Evolutionary conservation across 257 asterid genomes (phyloP).

Genomic region (Haberlea rhodopensis): DNA sequence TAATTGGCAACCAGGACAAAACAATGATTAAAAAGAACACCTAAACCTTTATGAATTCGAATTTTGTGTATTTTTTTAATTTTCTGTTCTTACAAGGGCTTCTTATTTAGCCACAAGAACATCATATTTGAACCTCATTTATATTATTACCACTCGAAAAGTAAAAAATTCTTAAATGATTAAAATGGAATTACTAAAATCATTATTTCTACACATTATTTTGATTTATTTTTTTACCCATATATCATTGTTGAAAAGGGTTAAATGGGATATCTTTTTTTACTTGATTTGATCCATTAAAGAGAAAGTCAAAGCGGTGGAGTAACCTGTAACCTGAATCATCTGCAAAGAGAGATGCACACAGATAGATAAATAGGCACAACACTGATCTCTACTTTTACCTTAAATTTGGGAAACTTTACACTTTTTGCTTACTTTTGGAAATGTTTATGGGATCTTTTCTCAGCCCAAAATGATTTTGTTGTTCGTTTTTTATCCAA

Average conservation of each 20-base stretch:
- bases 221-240: no score
- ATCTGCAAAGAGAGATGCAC: conserved; percentile 18
- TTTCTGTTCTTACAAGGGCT: no score
- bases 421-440: conserved; percentile 29
- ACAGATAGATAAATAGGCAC: neutral
- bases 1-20: conserved; percentile 25
- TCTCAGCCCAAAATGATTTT: conserved; percentile 13
- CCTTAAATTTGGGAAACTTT: conserved; percentile 30
- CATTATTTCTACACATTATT: no score
- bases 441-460: conserved; percentile 32
- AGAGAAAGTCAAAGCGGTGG: conserved; percentile 60
- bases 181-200: no score
- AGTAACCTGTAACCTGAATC: conserved; percentile 4
- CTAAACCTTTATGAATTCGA: neutral
- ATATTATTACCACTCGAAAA: no score
- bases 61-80: no score
- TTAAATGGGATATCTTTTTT: neutral
- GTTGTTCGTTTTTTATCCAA: neutral
- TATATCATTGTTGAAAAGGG: no score
- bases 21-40: conserved; percentile 5
- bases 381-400: conserved; percentile 30
- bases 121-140: no score
- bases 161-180: no score
- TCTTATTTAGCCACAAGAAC: no score
- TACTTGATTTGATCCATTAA: no score